Percentiles rank a stretch among this genome's conserved stretches.
These are phyloP conservation scores for Diaporthe sp. DNA, from an alignment of 2,329 filamentous ascomycete species.

Conservation along the genomic window DNA sequence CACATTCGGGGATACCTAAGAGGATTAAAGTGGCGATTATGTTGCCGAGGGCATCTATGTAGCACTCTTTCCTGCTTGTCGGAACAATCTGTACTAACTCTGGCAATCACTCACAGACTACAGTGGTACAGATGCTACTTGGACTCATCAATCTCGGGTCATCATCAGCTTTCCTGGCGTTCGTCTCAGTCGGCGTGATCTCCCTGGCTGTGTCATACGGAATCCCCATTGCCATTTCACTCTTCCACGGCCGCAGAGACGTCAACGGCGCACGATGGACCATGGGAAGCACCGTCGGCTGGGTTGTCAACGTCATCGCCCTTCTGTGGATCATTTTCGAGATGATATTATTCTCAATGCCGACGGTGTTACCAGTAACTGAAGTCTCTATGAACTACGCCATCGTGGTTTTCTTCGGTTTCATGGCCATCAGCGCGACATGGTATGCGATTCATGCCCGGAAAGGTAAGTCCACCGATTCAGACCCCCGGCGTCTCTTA, in stretches of 20 bases:
- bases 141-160: constrained; percentile 71
- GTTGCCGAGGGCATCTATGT: too few relatives aligned
- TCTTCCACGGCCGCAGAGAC: constrained; percentile 60
- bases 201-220: constrained; percentile 68
- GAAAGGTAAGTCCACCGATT: constrained; percentile 56
- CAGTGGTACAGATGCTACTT: constrained; percentile 66
- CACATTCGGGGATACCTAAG: too few relatives aligned
- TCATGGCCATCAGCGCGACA: constrained; percentile 58
- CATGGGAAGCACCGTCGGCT: constrained; percentile 58
- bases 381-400: constrained; percentile 68
- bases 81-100: background rate
- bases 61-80: accelerated
- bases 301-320: constrained; percentile 60
- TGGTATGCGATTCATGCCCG: constrained; percentile 67
- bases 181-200: constrained; percentile 69
- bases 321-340: constrained; percentile 67
- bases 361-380: constrained; percentile 62
- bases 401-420: constrained; percentile 69
- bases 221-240: constrained; percentile 67
- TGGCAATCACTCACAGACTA: constrained; percentile 50
- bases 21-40: too few relatives aligned
- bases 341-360: constrained; percentile 68
- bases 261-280: constrained; percentile 64
- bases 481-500: too few relatives aligned
- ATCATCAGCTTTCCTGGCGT: constrained; percentile 70